Evolutionary conservation across 148 eudicot genomes (phyloP).

Genomic region (Vaccinium corymbosum): DNA sequence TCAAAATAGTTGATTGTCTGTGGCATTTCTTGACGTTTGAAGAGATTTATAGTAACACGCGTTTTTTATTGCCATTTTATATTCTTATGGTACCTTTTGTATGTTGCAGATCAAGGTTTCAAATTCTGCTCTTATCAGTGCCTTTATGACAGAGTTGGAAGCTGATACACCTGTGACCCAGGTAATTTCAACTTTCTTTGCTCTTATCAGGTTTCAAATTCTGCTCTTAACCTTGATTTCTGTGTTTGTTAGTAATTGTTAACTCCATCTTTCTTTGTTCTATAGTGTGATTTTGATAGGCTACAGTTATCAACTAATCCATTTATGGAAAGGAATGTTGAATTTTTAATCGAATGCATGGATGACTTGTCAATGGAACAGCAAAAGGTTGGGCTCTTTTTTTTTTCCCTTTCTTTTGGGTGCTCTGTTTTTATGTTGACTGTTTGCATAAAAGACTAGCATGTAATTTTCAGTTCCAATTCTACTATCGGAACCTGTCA

Average conservation of each 20-base stretch:
- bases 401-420: background rate
- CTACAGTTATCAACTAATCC: slow-evolving; percentile 74
- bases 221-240: background rate
- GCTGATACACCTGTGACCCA: slow-evolving; percentile 86
- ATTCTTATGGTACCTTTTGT: slow-evolving; percentile 9
- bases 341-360: slow-evolving; percentile 86
- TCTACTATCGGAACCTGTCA: slow-evolving; percentile 65
- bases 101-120: slow-evolving; percentile 81
- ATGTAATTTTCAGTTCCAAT: slow-evolving; percentile 59
- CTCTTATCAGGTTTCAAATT: no score
- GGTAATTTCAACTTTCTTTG: slow-evolving; percentile 30
- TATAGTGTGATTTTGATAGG: slow-evolving; percentile 81
- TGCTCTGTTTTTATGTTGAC: background rate
- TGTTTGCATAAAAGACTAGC: slow-evolving; percentile 11
- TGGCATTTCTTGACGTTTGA: background rate
- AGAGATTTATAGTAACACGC: background rate
- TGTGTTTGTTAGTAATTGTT: background rate
- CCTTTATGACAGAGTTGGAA: slow-evolving; percentile 91
- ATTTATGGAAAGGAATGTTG: slow-evolving; percentile 80
- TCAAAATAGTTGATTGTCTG: background rate
- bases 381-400: slow-evolving; percentile 55
- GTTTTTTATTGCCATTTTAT: background rate
- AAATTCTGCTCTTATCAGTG: slow-evolving; percentile 91
- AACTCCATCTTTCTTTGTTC: slow-evolving; percentile 5
- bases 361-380: slow-evolving; percentile 84